Conservation (phyloP, 2,329 filamentous ascomycete species). For the Ceratocystis destructans region DNA sequence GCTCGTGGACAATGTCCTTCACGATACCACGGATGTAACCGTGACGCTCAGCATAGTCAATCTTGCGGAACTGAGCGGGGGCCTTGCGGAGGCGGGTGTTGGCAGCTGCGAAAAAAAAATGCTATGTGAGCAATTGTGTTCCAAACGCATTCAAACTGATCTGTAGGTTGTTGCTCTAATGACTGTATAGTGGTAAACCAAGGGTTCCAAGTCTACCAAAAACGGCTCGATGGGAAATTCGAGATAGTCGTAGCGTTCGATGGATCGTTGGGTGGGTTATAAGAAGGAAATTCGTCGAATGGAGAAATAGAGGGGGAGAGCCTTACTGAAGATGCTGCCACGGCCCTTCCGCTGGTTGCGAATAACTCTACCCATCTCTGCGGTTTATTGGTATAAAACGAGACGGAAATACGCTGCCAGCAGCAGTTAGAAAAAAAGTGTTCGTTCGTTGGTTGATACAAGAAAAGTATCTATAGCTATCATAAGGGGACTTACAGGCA, state of each 20-base stretch:
- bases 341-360: constrained; percentile 51
- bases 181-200: background rate
- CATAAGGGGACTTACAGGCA: constrained; percentile 18
- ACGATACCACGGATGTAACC: constrained; percentile 95
- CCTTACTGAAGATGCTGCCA: constrained; percentile 45
- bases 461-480: constrained; percentile 10
- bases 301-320: constrained; percentile 20
- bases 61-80: constrained; percentile 75
- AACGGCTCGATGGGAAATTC: background rate
- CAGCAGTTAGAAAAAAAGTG: constrained; percentile 19
- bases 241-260: constrained; percentile 11
- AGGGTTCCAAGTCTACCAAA: background rate
- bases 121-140: constrained; percentile 21
- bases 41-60: constrained; percentile 95
- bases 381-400: constrained; percentile 20
- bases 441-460: background rate
- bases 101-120: constrained; percentile 39
- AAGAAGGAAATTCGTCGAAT: constrained; percentile 19
- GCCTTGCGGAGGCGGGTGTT: constrained; percentile 85
- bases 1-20: constrained; percentile 98
- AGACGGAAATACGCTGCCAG: constrained; percentile 20
- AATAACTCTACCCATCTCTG: constrained; percentile 45
- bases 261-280: constrained; percentile 25
- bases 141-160: constrained; percentile 1
- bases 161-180: background rate